Conservation (phyloP, 768 basidiomycete genomes). For the Lentinus brumalis region DNA sequence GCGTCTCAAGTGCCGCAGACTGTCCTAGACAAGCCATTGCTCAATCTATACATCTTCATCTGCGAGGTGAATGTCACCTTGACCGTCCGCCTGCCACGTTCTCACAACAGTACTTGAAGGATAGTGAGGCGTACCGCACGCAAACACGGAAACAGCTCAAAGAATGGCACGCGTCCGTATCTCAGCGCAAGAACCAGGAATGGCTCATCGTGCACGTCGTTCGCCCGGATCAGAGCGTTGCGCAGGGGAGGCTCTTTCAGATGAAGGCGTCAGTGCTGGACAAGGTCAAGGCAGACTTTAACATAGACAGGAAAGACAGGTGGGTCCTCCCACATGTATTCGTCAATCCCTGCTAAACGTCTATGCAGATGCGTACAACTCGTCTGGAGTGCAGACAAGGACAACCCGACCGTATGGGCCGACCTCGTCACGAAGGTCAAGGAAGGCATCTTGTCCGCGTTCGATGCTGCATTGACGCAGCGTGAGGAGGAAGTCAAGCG, state of each 20-base stretch:
- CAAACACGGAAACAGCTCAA: conserved; percentile 84
- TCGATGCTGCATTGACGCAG: conserved; percentile 74
- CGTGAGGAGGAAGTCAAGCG: conserved; percentile 90
- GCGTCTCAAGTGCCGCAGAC: conserved; percentile 76
- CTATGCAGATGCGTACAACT: conserved; percentile 75
- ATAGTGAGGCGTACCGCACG: conserved; percentile 75
- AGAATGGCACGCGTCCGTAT: conserved; percentile 80
- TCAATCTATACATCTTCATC: conserved; percentile 83
- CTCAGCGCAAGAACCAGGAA: conserved; percentile 80
- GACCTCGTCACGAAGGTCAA: conserved; percentile 89
- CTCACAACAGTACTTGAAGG: conserved; percentile 37
- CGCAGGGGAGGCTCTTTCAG: conserved; percentile 73
- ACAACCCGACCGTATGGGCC: conserved; percentile 82
- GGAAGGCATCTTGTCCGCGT: conserved; percentile 82
- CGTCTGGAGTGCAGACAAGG: conserved; percentile 68
- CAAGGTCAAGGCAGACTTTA: conserved; percentile 92
- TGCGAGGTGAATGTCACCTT: conserved; percentile 70
- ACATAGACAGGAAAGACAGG: conserved; percentile 86
- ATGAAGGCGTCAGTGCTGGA: conserved; percentile 85
- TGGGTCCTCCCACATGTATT: conserved; percentile 32
- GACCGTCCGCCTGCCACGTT: background rate
- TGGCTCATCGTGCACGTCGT: conserved; percentile 92
- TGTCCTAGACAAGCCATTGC: conserved; percentile 81
- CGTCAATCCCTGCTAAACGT: conserved; percentile 13
- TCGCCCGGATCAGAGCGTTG: conserved; percentile 63